Evolutionary conservation across 2,329 filamentous ascomycete species (phyloP), one percentile per base, ranked within the genome.

Genomic region (Fusarium sp.): DNA sequence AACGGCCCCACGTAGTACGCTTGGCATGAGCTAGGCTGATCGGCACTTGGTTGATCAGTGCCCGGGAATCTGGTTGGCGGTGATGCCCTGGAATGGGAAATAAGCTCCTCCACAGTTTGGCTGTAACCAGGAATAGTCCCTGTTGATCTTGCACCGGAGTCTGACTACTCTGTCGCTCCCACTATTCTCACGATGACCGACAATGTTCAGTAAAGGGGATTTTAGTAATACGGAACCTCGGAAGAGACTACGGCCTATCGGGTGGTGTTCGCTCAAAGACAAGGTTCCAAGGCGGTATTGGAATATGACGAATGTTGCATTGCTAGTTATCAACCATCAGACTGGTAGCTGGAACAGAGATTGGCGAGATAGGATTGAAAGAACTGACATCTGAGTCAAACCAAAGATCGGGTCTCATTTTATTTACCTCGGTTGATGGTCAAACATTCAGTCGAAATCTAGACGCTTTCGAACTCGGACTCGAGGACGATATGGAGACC

Each of bases 1-100:
- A 24, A 40, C 15, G 26, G 53, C 43, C 34, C 56, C 56, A 63
- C 44, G 62, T 52, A 45, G 34, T 44, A 21, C 24, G 33, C 33
- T 8, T 53, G 31, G 6, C 50, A 33, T 31, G 24, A 46, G n/a
- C 26, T 21, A 5, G 2, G 9, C n/a, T 45, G 42, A 65, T 47
- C 53, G 42, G 46, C 36, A 65, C 17, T 49, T 52, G 13, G 40
- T 40, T 24, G 33, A 34, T 49, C 47, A 42, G 22, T 28, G 38
- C 19, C 28, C 9, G 15, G 43, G 28, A 36, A 44, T 51, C 40
- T 31, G 60, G 64, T 49, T 45, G 45, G 42, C 22, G 44, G 24
- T 21, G 36, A 22, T 47, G n/a, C 19, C 54, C 28, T 45, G 50
- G 38, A 59, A 45, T 21, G 33, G 15, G 36, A 66, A 49, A 53